Evolutionary conservation across 352 stramenopile genomes (phyloP).

Genomic region (Phytophthora pisi): DNA sequence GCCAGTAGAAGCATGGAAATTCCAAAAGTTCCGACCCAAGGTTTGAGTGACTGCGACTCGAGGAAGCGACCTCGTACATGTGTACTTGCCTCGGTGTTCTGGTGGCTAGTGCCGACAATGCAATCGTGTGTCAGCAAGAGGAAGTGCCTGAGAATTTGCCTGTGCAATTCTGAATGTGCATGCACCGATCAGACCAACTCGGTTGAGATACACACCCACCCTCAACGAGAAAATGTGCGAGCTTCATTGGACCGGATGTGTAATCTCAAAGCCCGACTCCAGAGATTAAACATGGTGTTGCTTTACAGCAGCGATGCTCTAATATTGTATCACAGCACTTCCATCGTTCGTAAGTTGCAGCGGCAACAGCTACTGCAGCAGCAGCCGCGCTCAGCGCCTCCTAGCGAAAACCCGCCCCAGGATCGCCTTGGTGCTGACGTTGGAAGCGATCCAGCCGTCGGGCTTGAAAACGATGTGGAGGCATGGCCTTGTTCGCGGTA

Average conservation of each 20-base stretch:
- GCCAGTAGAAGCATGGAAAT: constrained; percentile 16
- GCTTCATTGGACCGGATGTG: background rate
- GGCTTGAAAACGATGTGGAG: constrained; percentile 16
- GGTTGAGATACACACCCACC: background rate
- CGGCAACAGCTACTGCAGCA: background rate
- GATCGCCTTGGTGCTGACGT: background rate
- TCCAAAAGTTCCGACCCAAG: background rate
- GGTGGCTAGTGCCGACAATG: background rate
- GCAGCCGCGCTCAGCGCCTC: background rate
- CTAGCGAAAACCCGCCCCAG: background rate
- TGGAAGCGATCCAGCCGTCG: background rate
- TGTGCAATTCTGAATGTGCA: background rate
- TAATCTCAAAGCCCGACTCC: background rate
- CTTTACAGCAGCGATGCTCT: no score
- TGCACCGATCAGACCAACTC: background rate
- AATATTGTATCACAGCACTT: no score
- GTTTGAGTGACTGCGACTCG: background rate
- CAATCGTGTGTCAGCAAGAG: no score
- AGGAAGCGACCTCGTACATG: background rate
- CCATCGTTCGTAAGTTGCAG: background rate
- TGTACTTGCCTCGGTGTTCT: background rate
- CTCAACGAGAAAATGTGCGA: background rate
- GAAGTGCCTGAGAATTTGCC: no score
- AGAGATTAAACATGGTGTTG: background rate
- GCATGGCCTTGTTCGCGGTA: constrained; percentile 11